Evolutionary conservation across 78 protist species (phyloP).

Genomic region (Bigelowiella natans): DNA sequence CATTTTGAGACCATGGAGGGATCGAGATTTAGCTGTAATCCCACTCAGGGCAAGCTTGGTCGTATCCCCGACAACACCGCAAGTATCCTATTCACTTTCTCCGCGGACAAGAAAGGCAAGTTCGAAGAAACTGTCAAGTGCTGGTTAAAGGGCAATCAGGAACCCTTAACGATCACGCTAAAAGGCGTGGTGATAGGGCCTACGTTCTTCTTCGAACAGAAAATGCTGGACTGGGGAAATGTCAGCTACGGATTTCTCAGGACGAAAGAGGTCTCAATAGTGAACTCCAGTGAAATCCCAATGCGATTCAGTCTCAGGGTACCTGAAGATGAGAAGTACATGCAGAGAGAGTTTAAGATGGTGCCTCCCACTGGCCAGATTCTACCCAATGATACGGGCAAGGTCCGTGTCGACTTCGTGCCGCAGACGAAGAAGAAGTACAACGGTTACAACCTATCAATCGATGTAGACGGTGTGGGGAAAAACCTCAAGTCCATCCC

Average conservation of each 20-base stretch:
- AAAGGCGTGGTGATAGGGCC: conserved; percentile 50
- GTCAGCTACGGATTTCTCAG: conserved; percentile 29
- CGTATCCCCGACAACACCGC: neutral
- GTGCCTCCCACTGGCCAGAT: conserved; percentile 24
- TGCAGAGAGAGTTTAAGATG: conserved; percentile 28
- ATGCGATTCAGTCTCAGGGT: conserved; percentile 36
- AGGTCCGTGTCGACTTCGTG: conserved; percentile 6
- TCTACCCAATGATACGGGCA: neutral
- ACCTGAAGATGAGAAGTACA: neutral
- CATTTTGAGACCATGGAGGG: neutral
- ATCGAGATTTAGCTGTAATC: neutral
- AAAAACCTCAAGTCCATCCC: conserved; percentile 31
- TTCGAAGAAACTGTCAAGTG: neutral
- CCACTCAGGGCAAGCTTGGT: neutral
- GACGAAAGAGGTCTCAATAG: neutral
- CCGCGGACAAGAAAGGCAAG: neutral
- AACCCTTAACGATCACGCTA: conserved; percentile 1
- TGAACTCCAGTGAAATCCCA: conserved; percentile 57
- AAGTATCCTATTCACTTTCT: neutral
- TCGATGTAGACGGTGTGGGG: conserved; percentile 55
- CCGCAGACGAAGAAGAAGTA: conserved; percentile 38
- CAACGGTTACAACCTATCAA: conserved; percentile 36
- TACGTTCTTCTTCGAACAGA: conserved; percentile 39
- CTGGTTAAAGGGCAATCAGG: conserved; percentile 6
- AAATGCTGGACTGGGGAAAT: conserved; percentile 28